Evolutionary conservation across 2,329 filamentous ascomycete species (phyloP), one percentile per base, ranked within the genome.

Genomic region (Ophiostoma himal-ulmi): DNA sequence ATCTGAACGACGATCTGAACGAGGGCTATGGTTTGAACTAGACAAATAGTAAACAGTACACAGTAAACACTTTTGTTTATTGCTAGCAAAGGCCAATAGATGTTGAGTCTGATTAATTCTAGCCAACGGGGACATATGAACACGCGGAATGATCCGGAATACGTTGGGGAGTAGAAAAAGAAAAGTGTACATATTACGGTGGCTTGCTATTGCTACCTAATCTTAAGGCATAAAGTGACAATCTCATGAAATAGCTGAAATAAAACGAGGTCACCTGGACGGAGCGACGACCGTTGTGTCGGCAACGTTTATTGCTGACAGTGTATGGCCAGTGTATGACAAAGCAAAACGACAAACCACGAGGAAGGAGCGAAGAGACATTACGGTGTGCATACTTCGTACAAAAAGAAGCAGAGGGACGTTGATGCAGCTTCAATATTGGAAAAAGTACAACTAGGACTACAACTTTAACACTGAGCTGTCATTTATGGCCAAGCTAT

Each of bases 101-200:
- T 48, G 17, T 13, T 44, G 20, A 17, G 26, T 30, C n/a, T 20
- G 7, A 57, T 26, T 57, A 22, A 57, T 57, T 30, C n/a, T 57
- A 22, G 52, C 52, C 52, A 57, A 57, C 52, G 22, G 26, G 52
- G 52, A 57, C 52, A 57, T 22, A 57, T 26, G 52, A 14, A 57
- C 52, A 57, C 52, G 52, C n/a, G 52, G 52, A 57, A 57, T 57
- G 52, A 57, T 22, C 52, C 52, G 52, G 26, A 57, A 57, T 57
- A 57, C 10, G 17, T 10, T 10, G 30, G 14, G 14, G 44, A 57
- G 52, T 57, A 26, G 52, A 57, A 57, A 13, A 57, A 57, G 10
- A 22, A 57, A 57, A 57, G 52, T 57, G 22, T 26, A 57, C 20
- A n/a, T 54, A 54, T 20, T 54, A 54, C 20, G 22, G 1, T 54